Base-by-base conservation (phyloP, 1,139 yeast species). In the Eremothecium cymbalariae region DNA sequence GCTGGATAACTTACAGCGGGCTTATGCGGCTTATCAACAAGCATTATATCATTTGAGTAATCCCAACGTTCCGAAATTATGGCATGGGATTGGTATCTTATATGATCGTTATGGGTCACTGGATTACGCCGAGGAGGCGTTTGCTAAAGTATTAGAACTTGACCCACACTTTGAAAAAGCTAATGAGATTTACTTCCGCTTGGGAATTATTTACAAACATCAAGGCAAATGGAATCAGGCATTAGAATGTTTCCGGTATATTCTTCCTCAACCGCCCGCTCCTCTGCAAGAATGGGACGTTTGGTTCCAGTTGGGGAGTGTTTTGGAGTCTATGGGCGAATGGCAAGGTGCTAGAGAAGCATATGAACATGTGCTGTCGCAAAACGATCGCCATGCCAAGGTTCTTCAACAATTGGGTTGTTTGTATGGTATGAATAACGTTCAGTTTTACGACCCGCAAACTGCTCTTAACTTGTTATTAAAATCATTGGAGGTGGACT, bases 81-180 rank as follows among this genome's bases (percentile, higher is more conserved):
- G 98, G 97, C 96, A 90, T 59, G 98, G 98, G 0, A 90, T 90
- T 48, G 98, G 98, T 25, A 90, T 90, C 42, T 67, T 90, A 42
- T 90, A 90, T 59, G 98, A 90, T 59, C 70, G 98, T 34, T 90
- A 90, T 58, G 98, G 97, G 11, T 83, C 95, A 6, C 66, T 88
- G 48, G 97, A 88, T 60, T 90, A 88, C 52, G 98, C 98, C 3
- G 97, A 90, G 59, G 98, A 90, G 59, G 97, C 98, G 4, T 90
- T 90, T 63, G 94, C 93, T 24, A 77, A 95, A 50, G 98, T 90
- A 9, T 68, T 90, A 59, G 96, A 88, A 56, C 74, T 90, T 67
- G 97, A 90, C 60, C 95, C 96, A 27, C 79, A 84, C 55, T 90
- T 90, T 50, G 97, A 90, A 54, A 93, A 90, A 65, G 90, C 95